Evolutionary conservation across 2,329 filamentous ascomycete species (phyloP).

Genomic region (Verticillium tricorpus): DNA sequence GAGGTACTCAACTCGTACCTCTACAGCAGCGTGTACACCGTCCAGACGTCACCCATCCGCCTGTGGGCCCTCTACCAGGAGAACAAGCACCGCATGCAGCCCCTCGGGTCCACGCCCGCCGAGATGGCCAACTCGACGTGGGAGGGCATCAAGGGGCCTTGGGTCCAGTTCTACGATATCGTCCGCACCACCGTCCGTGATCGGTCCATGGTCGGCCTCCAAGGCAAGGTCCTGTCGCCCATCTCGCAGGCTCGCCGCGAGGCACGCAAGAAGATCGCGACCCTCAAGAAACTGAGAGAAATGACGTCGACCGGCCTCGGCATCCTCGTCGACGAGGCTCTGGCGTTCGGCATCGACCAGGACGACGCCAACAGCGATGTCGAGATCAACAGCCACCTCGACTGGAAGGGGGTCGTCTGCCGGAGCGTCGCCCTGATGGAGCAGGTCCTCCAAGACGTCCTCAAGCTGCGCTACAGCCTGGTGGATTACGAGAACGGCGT

Average conservation of each 20-base stretch:
- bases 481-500: slow-evolving; percentile 62
- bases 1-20: slow-evolving; percentile 75
- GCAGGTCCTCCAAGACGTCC: slow-evolving; percentile 71
- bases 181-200: slow-evolving; percentile 73
- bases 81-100: slow-evolving; percentile 48
- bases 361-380: slow-evolving; percentile 46
- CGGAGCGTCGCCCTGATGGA: slow-evolving; percentile 83
- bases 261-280: slow-evolving; percentile 67
- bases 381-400: slow-evolving; percentile 40
- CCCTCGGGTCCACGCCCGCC: slow-evolving; percentile 15
- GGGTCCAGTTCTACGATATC: slow-evolving; percentile 73
- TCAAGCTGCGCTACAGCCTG: slow-evolving; percentile 57
- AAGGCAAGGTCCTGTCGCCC: slow-evolving; percentile 69
- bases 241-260: slow-evolving; percentile 72
- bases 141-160: slow-evolving; percentile 43
- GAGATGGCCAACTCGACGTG: slow-evolving; percentile 30
- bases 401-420: slow-evolving; percentile 69
- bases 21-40: slow-evolving; percentile 75
- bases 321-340: slow-evolving; percentile 79
- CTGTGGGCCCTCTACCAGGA: slow-evolving; percentile 69
- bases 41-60: slow-evolving; percentile 78
- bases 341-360: slow-evolving; percentile 61
- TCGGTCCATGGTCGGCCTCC: slow-evolving; percentile 65
- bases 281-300: slow-evolving; percentile 67
- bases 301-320: slow-evolving; percentile 84